Evolutionary conservation across 176 grass and related monocot genomes (phyloP).

Genomic region (Pharus latifolius): DNA sequence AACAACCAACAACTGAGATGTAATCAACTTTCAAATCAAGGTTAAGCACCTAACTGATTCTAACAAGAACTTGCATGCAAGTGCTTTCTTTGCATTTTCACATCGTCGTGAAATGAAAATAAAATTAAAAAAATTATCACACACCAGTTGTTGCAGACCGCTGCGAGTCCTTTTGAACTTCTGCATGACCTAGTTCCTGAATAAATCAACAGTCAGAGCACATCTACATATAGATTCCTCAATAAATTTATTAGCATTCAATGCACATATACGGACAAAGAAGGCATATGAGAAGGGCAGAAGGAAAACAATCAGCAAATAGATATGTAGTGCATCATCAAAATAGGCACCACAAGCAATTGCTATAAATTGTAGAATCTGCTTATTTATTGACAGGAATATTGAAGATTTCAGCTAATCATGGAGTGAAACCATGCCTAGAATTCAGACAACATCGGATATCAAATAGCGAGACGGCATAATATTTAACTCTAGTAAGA

Average conservation of each 20-base stretch:
- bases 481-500: not conserved
- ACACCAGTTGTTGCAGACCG: conserved; percentile 35
- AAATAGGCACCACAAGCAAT: not conserved
- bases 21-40: too few relatives aligned
- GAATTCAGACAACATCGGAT: not conserved
- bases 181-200: conserved; percentile 40
- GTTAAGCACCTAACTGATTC: not conserved
- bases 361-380: not conserved
- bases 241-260: not conserved
- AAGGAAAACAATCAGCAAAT: not conserved
- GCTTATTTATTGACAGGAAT: not conserved
- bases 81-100: not conserved
- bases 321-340: not conserved
- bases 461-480: not conserved
- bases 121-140: not conserved
- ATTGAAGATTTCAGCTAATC: not conserved
- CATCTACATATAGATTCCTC: conserved; percentile 8
- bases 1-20: too few relatives aligned
- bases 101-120: not conserved
- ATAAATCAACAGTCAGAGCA: conserved; percentile 5
- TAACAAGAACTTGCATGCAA: not conserved
- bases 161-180: conserved; percentile 49
- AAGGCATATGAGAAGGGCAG: not conserved
- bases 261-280: not conserved
- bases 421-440: not conserved